Evolutionary conservation across 2,329 filamentous ascomycete genomes (phyloP).

Genomic region (Fusarium euwallaceae): DNA sequence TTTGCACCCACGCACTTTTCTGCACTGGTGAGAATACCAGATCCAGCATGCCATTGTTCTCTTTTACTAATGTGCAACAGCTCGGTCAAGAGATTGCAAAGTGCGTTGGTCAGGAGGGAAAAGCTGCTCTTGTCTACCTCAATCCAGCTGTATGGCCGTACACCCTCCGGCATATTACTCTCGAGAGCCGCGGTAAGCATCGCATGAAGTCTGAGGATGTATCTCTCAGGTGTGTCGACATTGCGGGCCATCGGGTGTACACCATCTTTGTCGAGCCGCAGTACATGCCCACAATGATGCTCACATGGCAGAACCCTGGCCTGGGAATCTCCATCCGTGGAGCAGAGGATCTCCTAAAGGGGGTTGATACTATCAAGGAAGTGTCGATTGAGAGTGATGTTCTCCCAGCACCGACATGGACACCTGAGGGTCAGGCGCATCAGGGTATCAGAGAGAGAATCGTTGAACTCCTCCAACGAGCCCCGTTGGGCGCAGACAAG

Average conservation of each 20-base stretch:
- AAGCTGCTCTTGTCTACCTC: conserved; percentile 49
- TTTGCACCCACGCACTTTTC: conserved; percentile 57
- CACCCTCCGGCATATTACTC: conserved; percentile 50
- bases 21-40: conserved; percentile 46
- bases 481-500: conserved; percentile 49
- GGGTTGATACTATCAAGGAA: conserved; percentile 52
- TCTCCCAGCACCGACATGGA: conserved; percentile 54
- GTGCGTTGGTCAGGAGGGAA: conserved; percentile 45
- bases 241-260: conserved; percentile 59
- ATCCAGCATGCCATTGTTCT: neutral
- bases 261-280: conserved; percentile 56
- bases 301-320: conserved; percentile 62
- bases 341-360: conserved; percentile 58
- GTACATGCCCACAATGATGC: conserved; percentile 54
- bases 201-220: conserved; percentile 53
- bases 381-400: conserved; percentile 46
- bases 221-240: conserved; percentile 56
- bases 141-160: conserved; percentile 50
- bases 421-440: conserved; percentile 56
- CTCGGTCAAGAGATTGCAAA: conserved; percentile 54
- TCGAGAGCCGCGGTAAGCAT: conserved; percentile 52
- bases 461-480: conserved; percentile 56
- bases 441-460: conserved; percentile 56
- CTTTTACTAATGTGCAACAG: conserved; percentile 39
- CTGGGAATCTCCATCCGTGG: conserved; percentile 61